A percentile compares a stretch with the other conserved stretches of the same genome.
phyloP scores from a whole-genome alignment of 441 rosid genomes.

The Theobroma grandiflorum region DNA sequence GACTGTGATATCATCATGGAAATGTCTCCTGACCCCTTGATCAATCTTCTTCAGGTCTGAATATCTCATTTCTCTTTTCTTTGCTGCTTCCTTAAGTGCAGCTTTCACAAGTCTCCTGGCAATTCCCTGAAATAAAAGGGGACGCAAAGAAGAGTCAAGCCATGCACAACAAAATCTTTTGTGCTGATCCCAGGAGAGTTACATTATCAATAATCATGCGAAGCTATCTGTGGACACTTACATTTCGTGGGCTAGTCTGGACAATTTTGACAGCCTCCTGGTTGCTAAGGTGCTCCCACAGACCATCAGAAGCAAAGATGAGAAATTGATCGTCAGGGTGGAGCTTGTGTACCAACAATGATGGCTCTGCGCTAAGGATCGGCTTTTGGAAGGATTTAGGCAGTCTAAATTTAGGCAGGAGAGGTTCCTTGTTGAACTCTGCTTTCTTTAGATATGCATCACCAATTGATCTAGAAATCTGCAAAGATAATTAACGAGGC shows the following conservation, averaged over 20 bases:
- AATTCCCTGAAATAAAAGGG: constrained; percentile 46
- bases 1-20: constrained; percentile 66
- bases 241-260: constrained; percentile 49
- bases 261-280: constrained; percentile 65
- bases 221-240: constrained; percentile 31
- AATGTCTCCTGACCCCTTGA: constrained; percentile 66
- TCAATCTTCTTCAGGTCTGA: constrained; percentile 61
- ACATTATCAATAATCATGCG: not conserved
- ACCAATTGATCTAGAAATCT: constrained; percentile 72
- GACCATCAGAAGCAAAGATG: constrained; percentile 71
- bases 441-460: constrained; percentile 67
- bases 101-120: constrained; percentile 62
- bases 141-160: not conserved
- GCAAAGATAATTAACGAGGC: constrained; percentile 15
- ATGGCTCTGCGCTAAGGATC: constrained; percentile 61
- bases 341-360: constrained; percentile 50
- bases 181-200: not conserved
- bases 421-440: constrained; percentile 72
- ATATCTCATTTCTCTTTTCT: constrained; percentile 76
- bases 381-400: constrained; percentile 52
- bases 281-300: constrained; percentile 72
- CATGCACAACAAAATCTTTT: not conserved
- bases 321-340: constrained; percentile 60
- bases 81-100: constrained; percentile 66
- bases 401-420: constrained; percentile 52